These are phyloP conservation scores for Umbelopsis sp. DNA, from an alignment of 192 early-diverging fungal species.

Conservation along the genomic window DNA sequence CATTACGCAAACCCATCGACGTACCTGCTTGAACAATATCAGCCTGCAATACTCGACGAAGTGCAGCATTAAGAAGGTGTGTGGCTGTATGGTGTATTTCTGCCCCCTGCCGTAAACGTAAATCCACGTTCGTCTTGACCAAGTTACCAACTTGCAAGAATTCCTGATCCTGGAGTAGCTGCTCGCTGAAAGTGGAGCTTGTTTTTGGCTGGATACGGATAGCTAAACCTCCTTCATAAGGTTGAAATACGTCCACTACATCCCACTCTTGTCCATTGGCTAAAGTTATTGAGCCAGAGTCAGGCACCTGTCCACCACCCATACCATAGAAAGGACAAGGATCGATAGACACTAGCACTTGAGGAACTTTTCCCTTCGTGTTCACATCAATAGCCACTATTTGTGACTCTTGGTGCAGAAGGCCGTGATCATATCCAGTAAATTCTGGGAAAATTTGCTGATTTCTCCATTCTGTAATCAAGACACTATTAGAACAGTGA, in stretches of 20 bases:
- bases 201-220: constrained; percentile 34
- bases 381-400: constrained; percentile 35
- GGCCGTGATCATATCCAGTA: constrained; percentile 50
- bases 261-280: constrained; percentile 43
- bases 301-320: constrained; percentile 60
- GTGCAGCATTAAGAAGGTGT: constrained; percentile 56
- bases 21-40: constrained; percentile 57
- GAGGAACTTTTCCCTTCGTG: constrained; percentile 37
- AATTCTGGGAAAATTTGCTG: constrained; percentile 42
- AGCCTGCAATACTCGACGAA: constrained; percentile 45
- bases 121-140: constrained; percentile 45
- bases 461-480: constrained; percentile 34
- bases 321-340: constrained; percentile 63
- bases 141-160: constrained; percentile 43
- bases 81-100: constrained; percentile 62
- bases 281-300: constrained; percentile 41
- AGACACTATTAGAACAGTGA: not conserved
- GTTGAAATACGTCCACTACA: constrained; percentile 50
- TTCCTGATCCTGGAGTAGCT: constrained; percentile 33
- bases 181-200: not conserved
- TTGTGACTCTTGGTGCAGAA: constrained; percentile 41
- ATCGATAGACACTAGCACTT: constrained; percentile 52
- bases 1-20: not conserved
- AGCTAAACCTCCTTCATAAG: constrained; percentile 52
- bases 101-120: constrained; percentile 40